Conservation (phyloP, 108 stramenopile genomes). For the Thalassiosira profunda region DNA sequence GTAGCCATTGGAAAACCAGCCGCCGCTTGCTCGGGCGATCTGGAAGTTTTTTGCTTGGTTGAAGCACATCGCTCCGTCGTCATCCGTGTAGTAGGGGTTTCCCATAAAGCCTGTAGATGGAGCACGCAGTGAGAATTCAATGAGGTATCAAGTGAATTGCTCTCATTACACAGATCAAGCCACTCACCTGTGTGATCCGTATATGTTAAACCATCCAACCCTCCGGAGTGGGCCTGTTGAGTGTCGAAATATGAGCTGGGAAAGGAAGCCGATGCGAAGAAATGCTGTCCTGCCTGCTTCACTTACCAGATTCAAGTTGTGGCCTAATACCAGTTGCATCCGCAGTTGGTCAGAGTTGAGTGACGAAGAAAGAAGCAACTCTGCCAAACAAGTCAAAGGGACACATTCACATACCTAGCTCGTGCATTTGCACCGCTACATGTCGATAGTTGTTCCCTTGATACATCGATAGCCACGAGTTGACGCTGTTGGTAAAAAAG, state of each 20-base stretch:
- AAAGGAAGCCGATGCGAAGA: too few relatives aligned
- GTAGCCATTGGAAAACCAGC: slow-evolving; percentile 8
- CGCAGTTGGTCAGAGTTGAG: background rate
- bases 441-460: slow-evolving; percentile 18
- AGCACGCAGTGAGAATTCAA: background rate
- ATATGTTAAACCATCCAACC: slow-evolving; percentile 27
- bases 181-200: slow-evolving; percentile 41
- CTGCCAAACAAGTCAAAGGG: background rate
- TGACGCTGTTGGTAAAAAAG: too few relatives aligned
- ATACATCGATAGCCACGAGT: slow-evolving; percentile 15
- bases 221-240: slow-evolving; percentile 33
- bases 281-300: background rate
- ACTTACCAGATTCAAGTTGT: slow-evolving; percentile 22
- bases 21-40: slow-evolving; percentile 35
- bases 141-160: background rate
- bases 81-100: slow-evolving; percentile 37
- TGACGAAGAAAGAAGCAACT: background rate
- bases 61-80: slow-evolving; percentile 41
- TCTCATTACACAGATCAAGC: background rate
- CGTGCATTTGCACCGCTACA: slow-evolving; percentile 14
- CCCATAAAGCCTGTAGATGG: slow-evolving; percentile 26
- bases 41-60: slow-evolving; percentile 45
- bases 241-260: too few relatives aligned
- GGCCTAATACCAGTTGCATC: background rate
- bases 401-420: background rate